Percentiles rank a stretch among this genome's conserved stretches.
Evolutionary conservation across 768 basidiomycete genomes (phyloP).

Genomic region (Xanthoconium stramineum): DNA sequence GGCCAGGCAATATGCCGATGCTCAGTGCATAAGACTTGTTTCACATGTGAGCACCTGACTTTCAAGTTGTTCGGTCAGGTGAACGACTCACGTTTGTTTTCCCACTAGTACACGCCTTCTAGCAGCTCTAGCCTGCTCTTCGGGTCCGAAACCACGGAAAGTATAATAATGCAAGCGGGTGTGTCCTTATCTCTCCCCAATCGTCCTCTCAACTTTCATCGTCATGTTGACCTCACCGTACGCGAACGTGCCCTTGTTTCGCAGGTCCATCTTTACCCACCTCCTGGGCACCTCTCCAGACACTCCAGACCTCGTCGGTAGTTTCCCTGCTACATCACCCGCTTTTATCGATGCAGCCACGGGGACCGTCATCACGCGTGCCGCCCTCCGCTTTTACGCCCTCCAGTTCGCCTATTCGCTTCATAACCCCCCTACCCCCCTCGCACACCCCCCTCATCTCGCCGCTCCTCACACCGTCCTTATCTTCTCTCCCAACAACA

Average conservation of each 20-base stretch:
- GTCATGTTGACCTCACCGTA: conserved; percentile 26
- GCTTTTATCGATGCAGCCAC: conserved; percentile 69
- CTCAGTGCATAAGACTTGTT: too few relatives aligned
- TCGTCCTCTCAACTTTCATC: neutral
- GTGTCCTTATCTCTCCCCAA: too few relatives aligned
- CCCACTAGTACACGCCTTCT: too few relatives aligned
- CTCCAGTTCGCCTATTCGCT: conserved; percentile 61
- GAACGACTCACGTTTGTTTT: too few relatives aligned
- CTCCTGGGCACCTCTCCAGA: conserved; percentile 20
- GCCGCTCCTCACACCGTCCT: conserved; percentile 44
- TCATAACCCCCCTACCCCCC: conserved; percentile 42
- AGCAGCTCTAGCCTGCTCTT: too few relatives aligned
- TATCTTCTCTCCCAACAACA: conserved; percentile 67
- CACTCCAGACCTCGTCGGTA: conserved; percentile 34
- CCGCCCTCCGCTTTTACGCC: conserved; percentile 48
- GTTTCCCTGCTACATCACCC: conserved; percentile 39
- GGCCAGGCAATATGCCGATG: too few relatives aligned
- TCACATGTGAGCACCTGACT: too few relatives aligned
- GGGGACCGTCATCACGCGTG: conserved; percentile 54
- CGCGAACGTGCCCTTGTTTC: conserved; percentile 17
- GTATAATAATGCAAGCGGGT: too few relatives aligned
- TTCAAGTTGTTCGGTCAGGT: too few relatives aligned
- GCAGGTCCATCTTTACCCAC: conserved; percentile 33
- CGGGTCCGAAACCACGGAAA: too few relatives aligned
- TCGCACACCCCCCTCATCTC: conserved; percentile 45